Evolutionary conservation across 2,329 filamentous ascomycete genomes (phyloP).

Genomic region (Pyricularia pennisetigena): DNA sequence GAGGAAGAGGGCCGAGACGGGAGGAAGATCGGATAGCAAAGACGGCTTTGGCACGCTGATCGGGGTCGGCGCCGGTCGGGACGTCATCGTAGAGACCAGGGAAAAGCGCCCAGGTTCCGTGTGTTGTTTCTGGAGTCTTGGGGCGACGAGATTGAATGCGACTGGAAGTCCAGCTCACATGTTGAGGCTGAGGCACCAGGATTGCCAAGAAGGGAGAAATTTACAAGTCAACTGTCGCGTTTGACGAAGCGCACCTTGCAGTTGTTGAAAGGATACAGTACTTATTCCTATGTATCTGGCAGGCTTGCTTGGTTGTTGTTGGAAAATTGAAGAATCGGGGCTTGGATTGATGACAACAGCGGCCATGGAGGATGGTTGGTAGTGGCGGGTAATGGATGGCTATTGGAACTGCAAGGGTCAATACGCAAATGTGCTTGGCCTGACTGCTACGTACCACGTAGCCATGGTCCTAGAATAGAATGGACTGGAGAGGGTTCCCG

Average conservation of each 20-base stretch:
- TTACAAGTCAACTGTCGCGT: not conserved
- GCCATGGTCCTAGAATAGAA: not conserved
- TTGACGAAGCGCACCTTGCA: not conserved
- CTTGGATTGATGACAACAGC: not conserved
- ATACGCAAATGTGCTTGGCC: not conserved
- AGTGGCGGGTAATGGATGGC: not conserved
- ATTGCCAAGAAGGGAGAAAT: not conserved
- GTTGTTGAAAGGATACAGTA: not conserved
- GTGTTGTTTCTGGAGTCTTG: not conserved
- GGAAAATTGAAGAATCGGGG: not conserved
- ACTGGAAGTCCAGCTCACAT: not conserved
- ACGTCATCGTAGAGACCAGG: not conserved
- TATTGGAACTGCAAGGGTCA: not conserved
- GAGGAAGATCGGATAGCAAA: slow-evolving; percentile 37
- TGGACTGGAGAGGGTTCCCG: not conserved
- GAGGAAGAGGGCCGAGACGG: slow-evolving; percentile 72
- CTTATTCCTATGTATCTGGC: not conserved
- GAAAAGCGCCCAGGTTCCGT: not conserved
- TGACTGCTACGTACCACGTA: not conserved
- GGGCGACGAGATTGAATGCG: not conserved
- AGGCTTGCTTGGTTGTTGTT: not conserved
- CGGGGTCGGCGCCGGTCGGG: slow-evolving; percentile 1
- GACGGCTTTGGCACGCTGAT: slow-evolving; percentile 3
- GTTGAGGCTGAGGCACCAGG: not conserved
- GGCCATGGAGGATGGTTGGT: not conserved